A percentile compares a stretch with the other conserved stretches of the same genome.
Evolutionary conservation across 2,329 filamentous ascomycete genomes (phyloP).

Genomic region (Chaetothyriales sp.): DNA sequence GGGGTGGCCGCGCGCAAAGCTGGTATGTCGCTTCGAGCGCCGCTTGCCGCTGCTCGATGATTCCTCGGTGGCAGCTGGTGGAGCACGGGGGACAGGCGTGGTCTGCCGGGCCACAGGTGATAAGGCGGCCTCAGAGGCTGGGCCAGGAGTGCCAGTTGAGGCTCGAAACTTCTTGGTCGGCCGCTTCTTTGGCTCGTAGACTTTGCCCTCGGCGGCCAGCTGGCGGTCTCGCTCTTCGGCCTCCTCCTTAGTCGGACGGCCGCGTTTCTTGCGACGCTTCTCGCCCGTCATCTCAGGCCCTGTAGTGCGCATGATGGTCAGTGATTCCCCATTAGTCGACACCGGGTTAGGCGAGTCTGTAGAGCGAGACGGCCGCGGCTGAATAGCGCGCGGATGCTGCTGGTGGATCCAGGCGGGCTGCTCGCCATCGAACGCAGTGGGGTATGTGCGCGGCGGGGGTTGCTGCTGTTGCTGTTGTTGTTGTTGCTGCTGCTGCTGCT

Average conservation of each 20-base stretch:
- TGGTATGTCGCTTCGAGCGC: constrained; percentile 1
- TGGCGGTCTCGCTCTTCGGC: constrained; percentile 15
- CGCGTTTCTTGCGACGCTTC: constrained; percentile 12
- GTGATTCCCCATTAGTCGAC: constrained; percentile 12
- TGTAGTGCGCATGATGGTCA: constrained; percentile 9
- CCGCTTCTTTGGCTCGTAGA: constrained; percentile 16
- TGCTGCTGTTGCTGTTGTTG: background rate
- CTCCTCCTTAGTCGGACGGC: constrained; percentile 17
- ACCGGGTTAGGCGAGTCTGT: constrained; percentile 14
- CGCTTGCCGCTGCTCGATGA: constrained; percentile 12
- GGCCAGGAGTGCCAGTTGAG: constrained; percentile 10
- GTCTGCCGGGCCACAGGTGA: constrained; percentile 10
- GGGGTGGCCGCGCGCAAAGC: background rate
- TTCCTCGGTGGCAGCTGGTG: constrained; percentile 5
- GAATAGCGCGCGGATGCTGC: constrained; percentile 10
- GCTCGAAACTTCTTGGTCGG: constrained; percentile 13
- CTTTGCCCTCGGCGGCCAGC: constrained; percentile 13
- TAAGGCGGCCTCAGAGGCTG: constrained; percentile 4
- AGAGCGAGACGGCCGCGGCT: constrained; percentile 13
- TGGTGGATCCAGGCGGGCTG: background rate
- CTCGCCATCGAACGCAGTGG: background rate
- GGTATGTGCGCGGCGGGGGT: background rate
- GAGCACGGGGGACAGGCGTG: constrained; percentile 3
- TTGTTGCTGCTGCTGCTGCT: background rate
- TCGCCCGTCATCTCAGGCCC: constrained; percentile 7